Conservation (phyloP, 225 moss, liverwort and hornwort species). For the Rhytidiadelphus loreus region DNA sequence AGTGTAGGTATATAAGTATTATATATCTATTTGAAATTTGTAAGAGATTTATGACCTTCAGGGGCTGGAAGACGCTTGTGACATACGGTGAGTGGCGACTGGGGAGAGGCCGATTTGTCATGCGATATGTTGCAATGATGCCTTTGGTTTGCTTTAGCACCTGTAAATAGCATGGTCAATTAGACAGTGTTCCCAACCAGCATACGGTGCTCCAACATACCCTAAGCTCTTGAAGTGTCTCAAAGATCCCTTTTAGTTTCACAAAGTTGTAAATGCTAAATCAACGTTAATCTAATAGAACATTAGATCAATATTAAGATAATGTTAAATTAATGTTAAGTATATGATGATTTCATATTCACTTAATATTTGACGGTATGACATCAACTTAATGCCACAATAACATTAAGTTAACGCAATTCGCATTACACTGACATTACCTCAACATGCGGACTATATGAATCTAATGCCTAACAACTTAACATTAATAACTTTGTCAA, state of each 20-base stretch:
- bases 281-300: neutral
- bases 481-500: neutral
- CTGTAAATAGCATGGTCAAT: neutral
- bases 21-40: neutral
- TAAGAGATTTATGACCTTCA: slow-evolving; percentile 23
- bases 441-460: neutral
- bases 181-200: neutral
- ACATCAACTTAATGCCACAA: neutral
- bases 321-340: neutral
- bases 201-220: neutral
- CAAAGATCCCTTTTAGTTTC: neutral
- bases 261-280: neutral
- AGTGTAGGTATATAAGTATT: neutral
- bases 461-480: neutral
- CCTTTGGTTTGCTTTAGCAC: slow-evolving; percentile 79
- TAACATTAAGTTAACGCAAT: neutral
- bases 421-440: neutral
- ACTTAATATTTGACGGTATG: neutral
- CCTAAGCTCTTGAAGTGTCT: neutral
- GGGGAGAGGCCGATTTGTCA: slow-evolving; percentile 70
- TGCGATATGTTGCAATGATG: slow-evolving; percentile 71
- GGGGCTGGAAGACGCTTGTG: slow-evolving; percentile 59
- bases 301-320: neutral
- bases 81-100: slow-evolving; percentile 74
- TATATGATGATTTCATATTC: neutral